Conservation (phyloP, 441 rosid species). For the Arabidopsis hybrid region DNA sequence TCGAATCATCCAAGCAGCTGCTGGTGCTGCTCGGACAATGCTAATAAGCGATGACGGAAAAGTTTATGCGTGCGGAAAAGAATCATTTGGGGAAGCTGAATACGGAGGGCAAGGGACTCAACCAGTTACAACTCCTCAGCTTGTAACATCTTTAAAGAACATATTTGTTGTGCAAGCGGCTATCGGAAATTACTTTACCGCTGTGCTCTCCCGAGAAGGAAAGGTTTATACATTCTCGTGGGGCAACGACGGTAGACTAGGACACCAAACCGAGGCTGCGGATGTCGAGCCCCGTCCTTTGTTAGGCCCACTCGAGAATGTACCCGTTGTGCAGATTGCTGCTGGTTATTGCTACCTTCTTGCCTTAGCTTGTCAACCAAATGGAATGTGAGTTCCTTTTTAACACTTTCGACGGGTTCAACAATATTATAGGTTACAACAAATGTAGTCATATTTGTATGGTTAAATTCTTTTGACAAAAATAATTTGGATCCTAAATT, state of each 20-base stretch:
- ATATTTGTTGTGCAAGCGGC: slow-evolving; percentile 96
- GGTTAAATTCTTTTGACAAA: not conserved
- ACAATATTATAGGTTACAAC: not conserved
- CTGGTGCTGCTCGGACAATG: slow-evolving; percentile 96
- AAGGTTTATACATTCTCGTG: slow-evolving; percentile 94
- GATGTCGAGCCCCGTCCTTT: slow-evolving; percentile 87
- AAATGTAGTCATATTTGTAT: not conserved
- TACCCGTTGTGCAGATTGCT: slow-evolving; percentile 91
- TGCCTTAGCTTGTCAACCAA: slow-evolving; percentile 94
- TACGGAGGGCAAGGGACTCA: slow-evolving; percentile 63
- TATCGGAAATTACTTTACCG: slow-evolving; percentile 89
- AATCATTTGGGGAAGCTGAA: slow-evolving; percentile 79
- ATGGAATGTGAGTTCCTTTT: slow-evolving; percentile 83
- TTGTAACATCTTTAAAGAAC: slow-evolving; percentile 75
- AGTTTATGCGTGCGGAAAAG: slow-evolving; percentile 89
- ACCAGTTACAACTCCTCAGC: slow-evolving; percentile 67
- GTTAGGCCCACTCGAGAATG: slow-evolving; percentile 83
- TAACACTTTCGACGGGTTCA: not conserved
- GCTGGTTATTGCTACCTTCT: slow-evolving; percentile 99
- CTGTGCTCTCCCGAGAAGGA: slow-evolving; percentile 94
- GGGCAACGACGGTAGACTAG: slow-evolving; percentile 81
- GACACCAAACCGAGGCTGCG: slow-evolving; percentile 79
- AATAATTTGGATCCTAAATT: not conserved
- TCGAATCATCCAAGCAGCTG: slow-evolving; percentile 94
- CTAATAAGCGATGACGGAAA: slow-evolving; percentile 85